Conservation (phyloP, 2,329 filamentous ascomycete species). For the Fusarium sp. region DNA sequence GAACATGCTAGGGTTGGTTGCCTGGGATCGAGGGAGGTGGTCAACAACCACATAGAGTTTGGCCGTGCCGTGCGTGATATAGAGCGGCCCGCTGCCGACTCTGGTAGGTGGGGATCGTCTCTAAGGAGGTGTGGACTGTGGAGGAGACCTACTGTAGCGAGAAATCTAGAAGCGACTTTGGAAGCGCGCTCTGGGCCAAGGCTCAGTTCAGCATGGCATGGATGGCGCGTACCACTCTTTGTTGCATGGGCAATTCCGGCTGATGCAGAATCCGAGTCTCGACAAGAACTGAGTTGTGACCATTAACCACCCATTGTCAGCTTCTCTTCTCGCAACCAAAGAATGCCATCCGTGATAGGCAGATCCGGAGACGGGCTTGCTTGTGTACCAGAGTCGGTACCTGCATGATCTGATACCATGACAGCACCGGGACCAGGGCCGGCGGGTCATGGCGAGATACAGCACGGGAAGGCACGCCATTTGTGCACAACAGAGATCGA, state of each 20-base stretch:
- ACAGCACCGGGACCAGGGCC: slow-evolving; percentile 33
- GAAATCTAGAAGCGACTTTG: background rate
- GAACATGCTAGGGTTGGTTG: background rate
- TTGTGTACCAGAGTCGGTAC: slow-evolving; percentile 19
- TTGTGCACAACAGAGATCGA: slow-evolving; percentile 29
- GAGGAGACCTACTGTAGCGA: background rate
- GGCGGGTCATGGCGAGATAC: slow-evolving; percentile 32
- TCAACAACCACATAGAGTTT: background rate
- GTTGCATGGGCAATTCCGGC: background rate
- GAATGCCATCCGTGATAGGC: background rate
- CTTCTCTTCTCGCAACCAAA: background rate
- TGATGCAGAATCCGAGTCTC: background rate
- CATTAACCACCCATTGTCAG: background rate
- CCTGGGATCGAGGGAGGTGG: background rate
- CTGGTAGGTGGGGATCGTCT: slow-evolving; percentile 2
- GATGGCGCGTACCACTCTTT: background rate
- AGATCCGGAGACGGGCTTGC: background rate
- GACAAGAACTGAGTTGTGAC: background rate
- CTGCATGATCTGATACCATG: slow-evolving; percentile 38
- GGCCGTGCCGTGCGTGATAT: background rate
- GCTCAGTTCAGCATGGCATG: background rate
- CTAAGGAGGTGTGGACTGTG: background rate
- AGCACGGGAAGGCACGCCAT: slow-evolving; percentile 35
- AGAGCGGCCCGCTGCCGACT: slow-evolving; percentile 6
- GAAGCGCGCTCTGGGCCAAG: background rate